These are phyloP conservation scores for Ramularia endophylla DNA, from an alignment of 2,329 filamentous ascomycete genomes.

Conservation along the genomic window DNA sequence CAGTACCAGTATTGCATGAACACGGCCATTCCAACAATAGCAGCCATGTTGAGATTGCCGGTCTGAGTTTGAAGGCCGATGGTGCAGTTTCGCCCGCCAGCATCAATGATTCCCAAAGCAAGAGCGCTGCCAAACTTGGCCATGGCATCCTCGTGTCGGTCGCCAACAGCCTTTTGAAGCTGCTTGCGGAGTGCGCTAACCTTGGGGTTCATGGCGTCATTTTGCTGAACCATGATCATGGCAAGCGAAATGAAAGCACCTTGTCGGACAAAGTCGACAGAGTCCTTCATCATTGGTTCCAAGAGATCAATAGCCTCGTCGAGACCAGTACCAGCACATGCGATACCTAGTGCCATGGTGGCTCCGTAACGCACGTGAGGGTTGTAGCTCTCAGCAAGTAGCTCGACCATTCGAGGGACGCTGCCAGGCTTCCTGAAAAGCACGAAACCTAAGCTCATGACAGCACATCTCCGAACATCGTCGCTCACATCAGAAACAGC, in stretches of 20 bases:
- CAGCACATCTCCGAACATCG: constrained; percentile 89
- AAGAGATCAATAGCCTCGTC: constrained; percentile 95
- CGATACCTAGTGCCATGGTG: constrained; percentile 97
- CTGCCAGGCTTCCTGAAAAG: constrained; percentile 96
- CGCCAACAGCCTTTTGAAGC: constrained; percentile 85
- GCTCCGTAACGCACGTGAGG: constrained; percentile 97
- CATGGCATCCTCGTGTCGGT: constrained; percentile 98
- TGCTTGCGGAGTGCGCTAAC: constrained; percentile 86
- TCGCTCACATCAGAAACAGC: constrained; percentile 98
- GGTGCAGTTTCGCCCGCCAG: constrained; percentile 95
- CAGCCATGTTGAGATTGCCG: constrained; percentile 97
- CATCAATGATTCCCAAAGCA: constrained; percentile 94
- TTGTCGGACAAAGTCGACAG: constrained; percentile 95
- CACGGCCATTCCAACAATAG: constrained; percentile 94
- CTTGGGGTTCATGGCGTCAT: constrained; percentile 98
- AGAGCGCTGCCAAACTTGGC: constrained; percentile 96
- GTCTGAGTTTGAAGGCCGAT: constrained; percentile 97
- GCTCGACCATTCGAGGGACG: constrained; percentile 97
- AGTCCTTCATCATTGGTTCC: constrained; percentile 99
- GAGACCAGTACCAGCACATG: constrained; percentile 90
- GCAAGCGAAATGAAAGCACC: constrained; percentile 88
- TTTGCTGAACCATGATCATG: constrained; percentile 99
- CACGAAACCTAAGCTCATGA: constrained; percentile 97
- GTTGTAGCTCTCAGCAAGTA: constrained; percentile 97
- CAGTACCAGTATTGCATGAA: constrained; percentile 99